These are phyloP conservation scores for Yarrowia osloensis DNA, from an alignment of 805 yeast genomes.

Conservation along the genomic window DNA sequence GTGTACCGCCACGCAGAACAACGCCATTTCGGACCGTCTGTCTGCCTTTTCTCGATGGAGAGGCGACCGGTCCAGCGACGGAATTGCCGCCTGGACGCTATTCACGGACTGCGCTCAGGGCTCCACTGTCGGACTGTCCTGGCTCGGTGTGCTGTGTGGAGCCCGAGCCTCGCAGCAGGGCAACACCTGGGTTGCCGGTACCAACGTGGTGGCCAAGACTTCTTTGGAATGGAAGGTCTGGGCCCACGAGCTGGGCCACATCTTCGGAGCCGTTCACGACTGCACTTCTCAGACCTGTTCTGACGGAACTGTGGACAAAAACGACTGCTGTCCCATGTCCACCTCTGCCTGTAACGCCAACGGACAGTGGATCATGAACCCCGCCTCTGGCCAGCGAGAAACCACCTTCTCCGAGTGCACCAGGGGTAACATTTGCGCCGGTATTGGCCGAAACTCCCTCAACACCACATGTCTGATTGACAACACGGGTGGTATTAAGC, in stretches of 20 bases:
- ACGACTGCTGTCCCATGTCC: constrained; percentile 44
- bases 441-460: constrained; percentile 38
- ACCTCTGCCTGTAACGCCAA: constrained; percentile 40
- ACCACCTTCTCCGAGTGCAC: constrained; percentile 42
- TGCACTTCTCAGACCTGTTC: constrained; percentile 44
- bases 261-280: constrained; percentile 48
- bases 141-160: constrained; percentile 44
- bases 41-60: constrained; percentile 42
- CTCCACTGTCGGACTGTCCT: constrained; percentile 44
- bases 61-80: constrained; percentile 39
- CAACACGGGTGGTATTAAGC: constrained; percentile 38
- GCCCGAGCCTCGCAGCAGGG: constrained; percentile 34
- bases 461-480: constrained; percentile 41
- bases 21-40: constrained; percentile 39
- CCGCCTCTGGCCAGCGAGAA: constrained; percentile 40
- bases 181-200: constrained; percentile 38
- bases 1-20: constrained; percentile 35
- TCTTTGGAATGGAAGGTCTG: constrained; percentile 43
- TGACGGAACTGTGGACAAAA: constrained; percentile 36
- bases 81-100: constrained; percentile 44
- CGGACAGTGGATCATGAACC: constrained; percentile 45
- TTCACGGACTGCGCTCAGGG: constrained; percentile 43
- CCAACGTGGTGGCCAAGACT: constrained; percentile 43
- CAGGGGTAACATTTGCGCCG: constrained; percentile 43
- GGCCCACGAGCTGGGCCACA: constrained; percentile 47